Evolutionary conservation across 805 yeast species (phyloP), one percentile per base, ranked within the genome.

Genomic region (Blastobotrys muscicola): DNA sequence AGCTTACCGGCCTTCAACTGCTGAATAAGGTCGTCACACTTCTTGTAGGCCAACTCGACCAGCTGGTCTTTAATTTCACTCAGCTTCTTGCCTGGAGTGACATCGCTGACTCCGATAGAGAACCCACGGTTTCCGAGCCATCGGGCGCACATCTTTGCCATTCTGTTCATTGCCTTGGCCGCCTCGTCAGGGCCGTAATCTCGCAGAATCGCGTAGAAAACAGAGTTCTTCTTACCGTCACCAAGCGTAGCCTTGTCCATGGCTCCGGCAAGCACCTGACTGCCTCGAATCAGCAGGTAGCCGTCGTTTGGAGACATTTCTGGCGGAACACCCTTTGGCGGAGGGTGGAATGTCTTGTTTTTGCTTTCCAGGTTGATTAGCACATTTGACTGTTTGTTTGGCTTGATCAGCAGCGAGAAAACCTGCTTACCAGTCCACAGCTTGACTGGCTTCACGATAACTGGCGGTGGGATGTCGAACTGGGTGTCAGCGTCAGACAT

Each of bases 291-390:
- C 42, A 94, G 67, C 29, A 90, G 94, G 55, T 73, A 94, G 7
- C 98, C 97, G 64, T 92, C 99, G 61, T 92, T 92, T 38, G 94
- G 95, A 4, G 97, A 86, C 97, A 92, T 89, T 62, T 92, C 98
- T 53, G 72, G 80, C 3, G 95, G 92, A 48, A 73, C 70, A 2
- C 84, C 81, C 45, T 65, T 60, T 30, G 67, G 64, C 3, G 97
- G 97, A 1, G 95, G 85, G 14, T 69, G 70, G 59, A 74, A 92
- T 0, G 95, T 87, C 62, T 92, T 92, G 63, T 85, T 85, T 59
- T 90, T 92, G 4, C 97, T 96, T 60, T 92, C 97, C 52, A 92
- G 68, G 58, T 92, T 92, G 59, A 92, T 87, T 7, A 82, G 69
- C 20, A 94, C 95, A 4, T 83, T 82, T 2, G 92, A 81, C 3